A percentile compares a stretch with the other conserved stretches of the same genome.
These are phyloP conservation scores for Podospora fimiseda DNA, from an alignment of 495 filamentous ascomycete genomes.

Conservation along the genomic window DNA sequence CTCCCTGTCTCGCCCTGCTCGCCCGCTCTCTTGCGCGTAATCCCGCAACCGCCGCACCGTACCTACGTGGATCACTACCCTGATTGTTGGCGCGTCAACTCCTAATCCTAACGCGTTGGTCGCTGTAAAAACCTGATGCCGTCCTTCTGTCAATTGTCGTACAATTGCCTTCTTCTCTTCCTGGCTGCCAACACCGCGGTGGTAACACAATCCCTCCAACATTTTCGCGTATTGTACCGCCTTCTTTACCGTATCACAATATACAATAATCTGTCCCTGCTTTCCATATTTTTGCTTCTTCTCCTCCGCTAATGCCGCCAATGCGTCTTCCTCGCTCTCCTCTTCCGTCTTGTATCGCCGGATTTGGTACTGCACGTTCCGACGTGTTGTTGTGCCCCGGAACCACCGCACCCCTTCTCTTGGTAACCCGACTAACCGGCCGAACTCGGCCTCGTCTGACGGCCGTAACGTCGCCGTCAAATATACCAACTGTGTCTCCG, in stretches of 20 bases:
- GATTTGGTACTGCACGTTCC: background rate
- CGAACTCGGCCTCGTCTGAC: background rate
- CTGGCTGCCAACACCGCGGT: background rate
- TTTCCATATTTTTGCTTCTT: background rate
- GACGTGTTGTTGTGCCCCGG: background rate
- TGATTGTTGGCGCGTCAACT: background rate
- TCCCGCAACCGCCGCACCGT: background rate
- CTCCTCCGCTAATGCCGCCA: background rate
- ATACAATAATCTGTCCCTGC: background rate
- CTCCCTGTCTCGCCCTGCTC: background rate
- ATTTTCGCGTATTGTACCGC: background rate
- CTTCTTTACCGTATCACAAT: background rate
- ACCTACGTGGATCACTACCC: background rate
- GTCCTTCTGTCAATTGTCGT: background rate
- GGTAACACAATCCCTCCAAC: background rate
- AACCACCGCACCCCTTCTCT: background rate
- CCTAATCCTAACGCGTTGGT: background rate
- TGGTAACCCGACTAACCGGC: background rate
- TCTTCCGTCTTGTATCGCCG: background rate
- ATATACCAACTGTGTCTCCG: background rate
- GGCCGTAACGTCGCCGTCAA: background rate
- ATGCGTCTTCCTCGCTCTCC: background rate
- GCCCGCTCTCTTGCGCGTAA: background rate
- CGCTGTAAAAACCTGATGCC: background rate
- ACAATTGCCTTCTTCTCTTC: background rate